Base-by-base conservation (phyloP, 208 protist genomes). In the Leishmania martiniquensis region DNA sequence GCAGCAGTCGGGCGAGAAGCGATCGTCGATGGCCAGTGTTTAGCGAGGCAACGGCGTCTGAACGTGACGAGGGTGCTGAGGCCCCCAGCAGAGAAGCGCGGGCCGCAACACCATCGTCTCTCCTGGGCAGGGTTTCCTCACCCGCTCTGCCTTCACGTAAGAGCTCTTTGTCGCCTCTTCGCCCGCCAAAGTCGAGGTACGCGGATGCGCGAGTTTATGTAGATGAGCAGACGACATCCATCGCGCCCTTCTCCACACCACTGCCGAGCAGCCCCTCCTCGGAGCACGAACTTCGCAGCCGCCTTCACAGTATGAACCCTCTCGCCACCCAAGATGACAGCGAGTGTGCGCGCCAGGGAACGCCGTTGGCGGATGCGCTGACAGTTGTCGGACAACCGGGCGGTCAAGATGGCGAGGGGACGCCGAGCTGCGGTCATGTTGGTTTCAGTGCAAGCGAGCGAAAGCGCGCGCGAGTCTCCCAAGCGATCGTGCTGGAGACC, bases 251-350 rank as follows among this genome's bases (percentile, higher is more conserved):
- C 20, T 75, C 65, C 22, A 6, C 78, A 4, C 71, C 78, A 4
- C 66, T 57, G n/a, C 78, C 78, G 32, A 62, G 67, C 29, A 60
- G 78, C 73, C 12, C 73, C 37, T 57, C 78, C 51, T 69, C 73
- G 1, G 68, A 75, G 49, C 67, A 65, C 6, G 67, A 78, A 20
- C 59, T 83, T 37, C 78, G 78, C 49, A 71, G 67, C 32, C 73
- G 65, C 37, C 67, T 83, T 2, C 65, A 71, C 6, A 7, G 45
- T 17, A 1, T 63, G 29, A 75, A 78, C 44, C 67, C 78, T 25
- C 10, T 83, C 7, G 22, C 66, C 5, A 83, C 78, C 13, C 78
- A 83, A 25, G 29, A 4, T 25, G 72, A 39, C 15, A 60, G 70
- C 44, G 34, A 44, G 17, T 47, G 17, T 42, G 13, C 47, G 42